Percentiles rank a stretch among this genome's conserved stretches.
These are phyloP conservation scores for Hyphopichia homilentoma DNA, from an alignment of 805 yeast genomes.

Conservation along the genomic window DNA sequence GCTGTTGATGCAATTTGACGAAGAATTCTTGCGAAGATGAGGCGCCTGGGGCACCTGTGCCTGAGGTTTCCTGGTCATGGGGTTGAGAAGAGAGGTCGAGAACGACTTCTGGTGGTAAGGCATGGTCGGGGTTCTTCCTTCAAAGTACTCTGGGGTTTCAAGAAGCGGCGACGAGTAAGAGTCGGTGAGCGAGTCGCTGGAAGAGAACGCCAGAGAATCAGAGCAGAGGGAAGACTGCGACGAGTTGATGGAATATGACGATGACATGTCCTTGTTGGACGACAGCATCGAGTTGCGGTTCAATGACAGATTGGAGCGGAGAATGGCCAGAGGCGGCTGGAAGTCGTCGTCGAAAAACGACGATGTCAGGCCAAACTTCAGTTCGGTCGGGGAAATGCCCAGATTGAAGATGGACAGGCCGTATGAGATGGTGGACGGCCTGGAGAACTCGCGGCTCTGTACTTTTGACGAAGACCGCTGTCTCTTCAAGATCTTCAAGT, in stretches of 20 bases:
- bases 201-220: constrained; percentile 22
- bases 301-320: constrained; percentile 8
- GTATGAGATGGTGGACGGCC: constrained; percentile 7
- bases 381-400: neutral
- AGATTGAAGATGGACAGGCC: too few species aligned
- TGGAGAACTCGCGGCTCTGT: neutral
- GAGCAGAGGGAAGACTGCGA: constrained; percentile 25
- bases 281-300: constrained; percentile 12
- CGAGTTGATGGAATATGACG: constrained; percentile 26
- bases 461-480: constrained; percentile 19
- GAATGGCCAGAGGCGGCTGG: constrained; percentile 26
- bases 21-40: neutral
- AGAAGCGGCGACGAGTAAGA: constrained; percentile 20
- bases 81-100: constrained; percentile 7
- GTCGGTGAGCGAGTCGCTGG: constrained; percentile 28
- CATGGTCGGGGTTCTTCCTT: constrained; percentile 4
- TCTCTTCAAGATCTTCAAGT: constrained; percentile 28
- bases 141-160: constrained; percentile 24
- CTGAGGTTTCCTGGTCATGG: constrained; percentile 11
- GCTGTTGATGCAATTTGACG: constrained; percentile 1
- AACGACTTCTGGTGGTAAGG: neutral
- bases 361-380: neutral
- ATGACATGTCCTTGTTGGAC: constrained; percentile 13
- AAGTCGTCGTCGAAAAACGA: constrained; percentile 15
- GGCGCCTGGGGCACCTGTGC: constrained; percentile 12